Evolutionary conservation across 176 grass and related monocot genomes (phyloP), one percentile per base, ranked within the genome.

Genomic region (Rhynchospora pubera): DNA sequence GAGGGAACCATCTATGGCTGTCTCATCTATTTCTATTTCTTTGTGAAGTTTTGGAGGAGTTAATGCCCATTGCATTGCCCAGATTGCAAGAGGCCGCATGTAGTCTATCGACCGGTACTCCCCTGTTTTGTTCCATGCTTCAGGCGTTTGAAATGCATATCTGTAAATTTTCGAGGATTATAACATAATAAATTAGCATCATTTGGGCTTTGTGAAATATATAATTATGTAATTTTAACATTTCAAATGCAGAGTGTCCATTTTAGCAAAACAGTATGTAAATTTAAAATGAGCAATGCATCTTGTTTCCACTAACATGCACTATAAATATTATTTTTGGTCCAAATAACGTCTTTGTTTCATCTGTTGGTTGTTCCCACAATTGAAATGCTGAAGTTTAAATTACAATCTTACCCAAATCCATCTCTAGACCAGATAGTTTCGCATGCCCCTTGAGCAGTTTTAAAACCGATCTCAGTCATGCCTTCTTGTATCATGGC

Each of bases 1-100:
- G 0, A 79, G 0, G 1, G 85, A 85, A 4, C 68, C 62, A 18
- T 77, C 81, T 43, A 16, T 0, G 0, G 0, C 0, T 9, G 39
- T 23, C 4, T 9, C 16, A 5, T 22, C 45, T 3, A 12, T n/a
- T 9, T 72, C 18, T 8, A 89, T 79, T 53, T 85, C 84, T 44
- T 7, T 77, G 81, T 91, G 84, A 34, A 94, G 85, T 70, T 84
- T 62, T 6, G 85, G 87, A 34, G 84, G 88, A 62, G 90, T 88
- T 48, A 98, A 59, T 84, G 96, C 92, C 90, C 89, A 95, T 79
- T 95, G 96, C 96, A 95, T 89, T 1, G 91, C 91, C 96, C 96
- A 98, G 62, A 98, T 85, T 1, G 26, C 83, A 1, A 98, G 85
- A 39, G 90, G 96, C 18, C 96, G 88, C 96, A 94, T 94, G 84